Evolutionary conservation across 2,329 filamentous ascomycete genomes (phyloP), one percentile per base, ranked within the genome.

Genomic region (Fusarium sp.): DNA sequence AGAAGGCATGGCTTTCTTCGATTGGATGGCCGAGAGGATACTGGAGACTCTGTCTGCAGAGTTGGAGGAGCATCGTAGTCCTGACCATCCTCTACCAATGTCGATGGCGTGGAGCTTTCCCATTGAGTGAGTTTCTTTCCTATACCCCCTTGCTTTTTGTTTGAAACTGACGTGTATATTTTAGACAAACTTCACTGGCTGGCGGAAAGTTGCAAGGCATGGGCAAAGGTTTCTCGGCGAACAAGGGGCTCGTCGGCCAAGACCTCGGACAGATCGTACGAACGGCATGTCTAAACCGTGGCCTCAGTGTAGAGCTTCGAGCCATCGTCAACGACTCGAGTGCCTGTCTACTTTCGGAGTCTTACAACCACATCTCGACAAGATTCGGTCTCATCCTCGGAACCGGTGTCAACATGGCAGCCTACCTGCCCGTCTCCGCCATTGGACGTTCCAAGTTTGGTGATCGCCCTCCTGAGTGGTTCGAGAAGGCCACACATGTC

Each of bases 31-130:
- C 1, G 84, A 85, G 47, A 87, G 86, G 71, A 91, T 93, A 75
- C 80, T 84, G 61, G 87, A 91, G 58, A 90, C 90, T 2, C 82
- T 93, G 12, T 81, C 83, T 8, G 83, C 83, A 50, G 86, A 85
- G 20, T 77, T 84, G 25, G 82, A 84, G 52, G 79, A 81, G 4
- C 81, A 79, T 25, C 80, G 83, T 66, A 79, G 75, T 50, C 78
- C 81, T 6, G 82, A 84, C 27, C 80, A 83, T 3, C 85, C 87
- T 32, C 82, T 93, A 61, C 87, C 87, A 10, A 85, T 92, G 82
- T 90, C 90, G 1, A 80, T 93, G 70, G 89, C 91, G 7, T 93
- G 91, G 90, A 93, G 91, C 68, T 93, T 93, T 75, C 91, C 91
- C 30, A 90, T 93, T 52, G 89, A 93, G 90, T 92, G 84, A 79